A percentile compares a stretch with the other conserved stretches of the same genome.
Conservation (phyloP, 768 basidiomycete species). For the Mycena rosella region DNA sequence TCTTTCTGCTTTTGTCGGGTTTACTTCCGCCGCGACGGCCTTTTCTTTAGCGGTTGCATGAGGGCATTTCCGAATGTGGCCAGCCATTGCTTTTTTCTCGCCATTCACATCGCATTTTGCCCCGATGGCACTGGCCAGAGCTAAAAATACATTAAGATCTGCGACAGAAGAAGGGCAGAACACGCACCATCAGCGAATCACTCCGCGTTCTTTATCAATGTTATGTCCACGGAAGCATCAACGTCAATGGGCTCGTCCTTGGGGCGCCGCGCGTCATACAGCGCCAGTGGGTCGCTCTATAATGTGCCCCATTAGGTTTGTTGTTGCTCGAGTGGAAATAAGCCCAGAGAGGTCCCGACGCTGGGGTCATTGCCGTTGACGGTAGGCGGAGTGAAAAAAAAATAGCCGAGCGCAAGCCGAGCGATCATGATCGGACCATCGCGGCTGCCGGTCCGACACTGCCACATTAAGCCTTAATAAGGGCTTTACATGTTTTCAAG, state of each 20-base stretch:
- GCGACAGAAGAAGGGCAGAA: not conserved
- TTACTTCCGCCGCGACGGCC: constrained; percentile 21
- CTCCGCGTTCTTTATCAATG: constrained; percentile 1
- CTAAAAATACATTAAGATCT: not conserved
- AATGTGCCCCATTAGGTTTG: not conserved
- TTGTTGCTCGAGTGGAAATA: not conserved
- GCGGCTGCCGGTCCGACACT: too few relatives aligned
- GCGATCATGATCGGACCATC: too few relatives aligned
- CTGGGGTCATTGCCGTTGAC: constrained; percentile 2
- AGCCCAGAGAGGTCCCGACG: constrained; percentile 1
- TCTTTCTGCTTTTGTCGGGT: too few relatives aligned
- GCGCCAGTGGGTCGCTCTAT: constrained; percentile 23
- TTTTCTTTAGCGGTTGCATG: constrained; percentile 12
- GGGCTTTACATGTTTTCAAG: too few relatives aligned
- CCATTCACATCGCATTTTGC: constrained; percentile 3
- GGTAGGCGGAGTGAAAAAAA: not conserved
- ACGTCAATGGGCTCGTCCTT: not conserved
- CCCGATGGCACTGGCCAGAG: not conserved
- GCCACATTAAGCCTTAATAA: too few relatives aligned
- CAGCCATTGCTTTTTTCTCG: not conserved
- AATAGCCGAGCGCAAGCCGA: too few relatives aligned
- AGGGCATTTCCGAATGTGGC: not conserved
- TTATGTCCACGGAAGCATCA: constrained; percentile 2
- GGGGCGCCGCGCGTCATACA: constrained; percentile 16
- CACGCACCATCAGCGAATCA: not conserved